Evolutionary conservation across 371 early-diverging fungal species (phyloP), one percentile per base, ranked within the genome.

Genomic region (Mucor plumbeus): DNA sequence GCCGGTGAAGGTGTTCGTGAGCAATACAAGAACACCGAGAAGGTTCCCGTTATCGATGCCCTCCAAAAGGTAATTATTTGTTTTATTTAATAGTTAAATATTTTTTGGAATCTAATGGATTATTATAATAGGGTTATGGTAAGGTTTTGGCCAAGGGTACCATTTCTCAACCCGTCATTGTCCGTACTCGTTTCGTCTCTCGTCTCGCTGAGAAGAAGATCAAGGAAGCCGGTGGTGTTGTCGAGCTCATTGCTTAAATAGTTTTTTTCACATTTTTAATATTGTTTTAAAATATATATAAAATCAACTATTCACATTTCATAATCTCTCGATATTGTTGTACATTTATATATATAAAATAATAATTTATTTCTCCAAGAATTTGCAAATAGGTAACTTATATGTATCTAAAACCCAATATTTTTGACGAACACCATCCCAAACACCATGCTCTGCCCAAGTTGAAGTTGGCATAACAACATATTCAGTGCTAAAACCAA

Each of bases 131-230:
- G 87, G 99, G 99, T 73, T 98, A 90, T 85, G 95, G 93, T 85
- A 99, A 99, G 91, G 97, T 99, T 65, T 88, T 98, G 48, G 99
- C 95, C 71, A 95, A 95, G 87, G 99, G 99, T 72, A 85, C 87
- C 73, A 88, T 98, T 65, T 92, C 97, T 73, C 90, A 92, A 78
- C 99, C 99, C 78, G 86, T 98, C 82, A 96, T 99, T 78, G 97
- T 99, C 83, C 98, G 97, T 90, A 92, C 99, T 76, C 94, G 98
- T 76, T 93, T 88, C 73, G 95, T 99, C 85, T 94, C 95, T 73
- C 86, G 89, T 71, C 87, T 88, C 76, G 99, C 99, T 66, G 99
- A 99, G 87, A 87, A 95, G 83, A 99, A 99, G 94, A 99, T 99
- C 88, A 96, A 97, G 88, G 93, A 86, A 71, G 96, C 91, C 76